These are phyloP conservation scores for Termitomyces sp. DNA, from an alignment of 768 basidiomycete species.

Conservation along the genomic window DNA sequence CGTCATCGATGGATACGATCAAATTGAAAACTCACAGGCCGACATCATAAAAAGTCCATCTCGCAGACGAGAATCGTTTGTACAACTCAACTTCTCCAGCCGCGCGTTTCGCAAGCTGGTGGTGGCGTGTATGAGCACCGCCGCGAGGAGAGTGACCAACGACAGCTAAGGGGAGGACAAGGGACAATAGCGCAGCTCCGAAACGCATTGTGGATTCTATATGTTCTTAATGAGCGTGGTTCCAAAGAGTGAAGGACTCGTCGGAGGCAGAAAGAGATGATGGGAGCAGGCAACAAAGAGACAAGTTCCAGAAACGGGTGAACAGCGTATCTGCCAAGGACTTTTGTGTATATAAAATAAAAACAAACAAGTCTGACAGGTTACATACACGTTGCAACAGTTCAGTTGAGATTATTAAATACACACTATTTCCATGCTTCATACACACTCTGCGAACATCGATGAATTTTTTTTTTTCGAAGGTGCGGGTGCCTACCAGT, in stretches of 20 bases:
- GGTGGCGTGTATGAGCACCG: constrained; percentile 28
- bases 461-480: neutral
- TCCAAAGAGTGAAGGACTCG: constrained; percentile 10
- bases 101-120: constrained; percentile 43
- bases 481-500: too few species aligned
- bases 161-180: constrained; percentile 29
- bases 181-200: constrained; percentile 21
- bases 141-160: constrained; percentile 26
- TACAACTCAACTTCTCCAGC: constrained; percentile 33
- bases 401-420: neutral
- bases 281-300: constrained; percentile 4
- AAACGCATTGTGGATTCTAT: constrained; percentile 15
- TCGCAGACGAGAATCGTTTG: constrained; percentile 31
- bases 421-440: neutral
- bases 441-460: neutral
- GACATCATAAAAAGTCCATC: constrained; percentile 53
- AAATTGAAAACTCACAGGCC: constrained; percentile 34
- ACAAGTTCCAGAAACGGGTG: neutral
- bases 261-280: neutral
- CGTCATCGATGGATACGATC: neutral
- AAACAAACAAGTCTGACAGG: neutral
- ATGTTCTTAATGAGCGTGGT: constrained; percentile 11
- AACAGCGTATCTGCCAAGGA: constrained; percentile 2
- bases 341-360: neutral
- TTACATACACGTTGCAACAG: neutral